These are phyloP conservation scores for Vaccinium macrocarpon DNA, from an alignment of 148 eudicot genomes.

Conservation along the genomic window DNA sequence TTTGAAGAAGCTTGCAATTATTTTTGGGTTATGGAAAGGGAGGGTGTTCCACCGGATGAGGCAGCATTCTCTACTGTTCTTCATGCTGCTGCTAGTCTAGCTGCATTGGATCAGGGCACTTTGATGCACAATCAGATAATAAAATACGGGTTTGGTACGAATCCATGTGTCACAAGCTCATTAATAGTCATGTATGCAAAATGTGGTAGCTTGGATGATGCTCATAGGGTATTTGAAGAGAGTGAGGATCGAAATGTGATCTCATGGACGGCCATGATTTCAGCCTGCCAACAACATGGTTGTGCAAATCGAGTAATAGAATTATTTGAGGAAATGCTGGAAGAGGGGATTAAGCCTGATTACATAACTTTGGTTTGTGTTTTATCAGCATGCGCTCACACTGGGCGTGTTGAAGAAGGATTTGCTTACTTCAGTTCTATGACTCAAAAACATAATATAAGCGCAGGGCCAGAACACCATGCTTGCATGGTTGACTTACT, in stretches of 20 bases:
- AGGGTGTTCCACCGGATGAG: constrained; percentile 42
- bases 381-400: constrained; percentile 56
- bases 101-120: constrained; percentile 44
- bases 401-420: constrained; percentile 46
- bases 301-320: constrained; percentile 20
- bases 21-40: constrained; percentile 39
- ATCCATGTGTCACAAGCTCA: constrained; percentile 32
- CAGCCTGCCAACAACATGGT: constrained; percentile 35
- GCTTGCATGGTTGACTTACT: constrained; percentile 64
- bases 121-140: constrained; percentile 39
- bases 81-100: constrained; percentile 38
- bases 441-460: constrained; percentile 22
- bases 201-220: constrained; percentile 48
- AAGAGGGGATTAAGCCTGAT: constrained; percentile 36
- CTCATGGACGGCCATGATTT: constrained; percentile 30
- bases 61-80: constrained; percentile 39
- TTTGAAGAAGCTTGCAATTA: constrained; percentile 49
- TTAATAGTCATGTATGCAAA: constrained; percentile 47
- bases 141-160: constrained; percentile 36
- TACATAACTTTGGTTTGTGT: constrained; percentile 43
- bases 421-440: constrained; percentile 46
- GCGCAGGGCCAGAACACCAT: constrained; percentile 43
- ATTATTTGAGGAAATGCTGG: constrained; percentile 27
- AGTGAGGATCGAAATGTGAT: constrained; percentile 24
- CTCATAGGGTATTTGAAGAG: constrained; percentile 33